Percentiles rank a stretch among this genome's conserved stretches.
Evolutionary conservation across 2,329 filamentous ascomycete genomes (phyloP).

Genomic region (Colletotrichum sp.): DNA sequence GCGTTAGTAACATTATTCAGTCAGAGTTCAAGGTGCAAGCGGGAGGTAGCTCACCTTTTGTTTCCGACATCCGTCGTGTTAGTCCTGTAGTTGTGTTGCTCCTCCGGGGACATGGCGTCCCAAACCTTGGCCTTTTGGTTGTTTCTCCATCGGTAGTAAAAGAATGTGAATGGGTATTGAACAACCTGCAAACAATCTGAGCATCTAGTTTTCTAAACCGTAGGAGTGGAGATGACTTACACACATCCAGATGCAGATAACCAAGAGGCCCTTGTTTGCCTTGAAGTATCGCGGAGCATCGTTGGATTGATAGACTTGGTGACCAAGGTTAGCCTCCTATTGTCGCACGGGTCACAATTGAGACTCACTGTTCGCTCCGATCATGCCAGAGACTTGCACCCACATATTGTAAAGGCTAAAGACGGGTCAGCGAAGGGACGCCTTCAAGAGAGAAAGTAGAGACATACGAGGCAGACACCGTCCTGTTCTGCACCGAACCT

Average conservation of each 20-base stretch:
- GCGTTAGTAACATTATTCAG: background rate
- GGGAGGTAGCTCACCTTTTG: slow-evolving; percentile 37
- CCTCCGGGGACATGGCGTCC: slow-evolving; percentile 42
- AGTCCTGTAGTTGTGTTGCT: slow-evolving; percentile 46
- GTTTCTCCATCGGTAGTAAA: slow-evolving; percentile 44
- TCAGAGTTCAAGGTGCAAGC: rapidly evolving
- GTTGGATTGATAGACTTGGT: slow-evolving; percentile 37
- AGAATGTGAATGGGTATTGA: slow-evolving; percentile 41
- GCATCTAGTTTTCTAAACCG: rapidly evolving
- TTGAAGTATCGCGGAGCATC: slow-evolving; percentile 42
- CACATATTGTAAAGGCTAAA: slow-evolving; percentile 54
- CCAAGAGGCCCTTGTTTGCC: slow-evolving; percentile 40
- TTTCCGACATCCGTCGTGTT: slow-evolving; percentile 50
- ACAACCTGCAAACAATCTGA: slow-evolving; percentile 32
- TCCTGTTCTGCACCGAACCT: slow-evolving; percentile 62
- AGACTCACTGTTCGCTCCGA: slow-evolving; percentile 32
- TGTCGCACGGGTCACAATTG: background rate
- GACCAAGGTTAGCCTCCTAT: background rate
- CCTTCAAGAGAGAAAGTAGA: slow-evolving; percentile 42
- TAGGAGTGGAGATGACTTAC: slow-evolving; percentile 28
- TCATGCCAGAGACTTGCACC: slow-evolving; percentile 42
- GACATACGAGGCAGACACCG: slow-evolving; percentile 56
- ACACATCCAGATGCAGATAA: slow-evolving; percentile 44
- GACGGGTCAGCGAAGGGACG: background rate
- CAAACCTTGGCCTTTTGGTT: slow-evolving; percentile 39